A percentile compares a stretch with the other conserved stretches of the same genome.
These are phyloP conservation scores for Amanita exitialis DNA, from an alignment of 768 basidiomycete genomes.

Conservation along the genomic window DNA sequence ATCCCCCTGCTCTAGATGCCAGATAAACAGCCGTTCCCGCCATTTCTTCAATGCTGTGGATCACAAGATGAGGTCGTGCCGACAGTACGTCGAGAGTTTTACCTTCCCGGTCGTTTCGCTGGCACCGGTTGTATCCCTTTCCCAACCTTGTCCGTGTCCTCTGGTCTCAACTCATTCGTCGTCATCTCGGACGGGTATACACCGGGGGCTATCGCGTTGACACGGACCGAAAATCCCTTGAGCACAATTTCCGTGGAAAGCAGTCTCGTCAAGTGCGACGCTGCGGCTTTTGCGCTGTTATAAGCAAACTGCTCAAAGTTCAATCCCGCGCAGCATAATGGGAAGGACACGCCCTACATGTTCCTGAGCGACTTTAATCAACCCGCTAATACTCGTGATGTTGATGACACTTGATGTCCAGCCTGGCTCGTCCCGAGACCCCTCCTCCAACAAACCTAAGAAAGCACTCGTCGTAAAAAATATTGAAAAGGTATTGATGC, in stretches of 20 bases:
- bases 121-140: conserved; percentile 57
- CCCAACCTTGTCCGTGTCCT: conserved; percentile 41
- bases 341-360: conserved; percentile 41
- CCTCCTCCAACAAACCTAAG: conserved; percentile 64
- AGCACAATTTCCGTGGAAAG: conserved; percentile 68
- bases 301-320: conserved; percentile 55
- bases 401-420: conserved; percentile 66
- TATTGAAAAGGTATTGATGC: conserved; percentile 64
- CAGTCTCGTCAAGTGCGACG: conserved; percentile 68
- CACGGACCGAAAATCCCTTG: conserved; percentile 56
- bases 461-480: conserved; percentile 75
- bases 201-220: conserved; percentile 69
- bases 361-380: conserved; percentile 60
- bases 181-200: conserved; percentile 77
- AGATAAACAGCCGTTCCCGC: conserved; percentile 73
- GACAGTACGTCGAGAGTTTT: conserved; percentile 14
- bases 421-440: conserved; percentile 45
- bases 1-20: conserved; percentile 61
- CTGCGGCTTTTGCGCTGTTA: conserved; percentile 74
- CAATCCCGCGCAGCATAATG: background rate
- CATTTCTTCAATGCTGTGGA: conserved; percentile 54
- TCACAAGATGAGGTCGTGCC: background rate
- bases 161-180: conserved; percentile 31
- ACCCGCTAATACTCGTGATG: conserved; percentile 68
- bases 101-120: conserved; percentile 55